Conservation (phyloP, 108 stramenopile genomes). For the Cyclotella baltica region DNA sequence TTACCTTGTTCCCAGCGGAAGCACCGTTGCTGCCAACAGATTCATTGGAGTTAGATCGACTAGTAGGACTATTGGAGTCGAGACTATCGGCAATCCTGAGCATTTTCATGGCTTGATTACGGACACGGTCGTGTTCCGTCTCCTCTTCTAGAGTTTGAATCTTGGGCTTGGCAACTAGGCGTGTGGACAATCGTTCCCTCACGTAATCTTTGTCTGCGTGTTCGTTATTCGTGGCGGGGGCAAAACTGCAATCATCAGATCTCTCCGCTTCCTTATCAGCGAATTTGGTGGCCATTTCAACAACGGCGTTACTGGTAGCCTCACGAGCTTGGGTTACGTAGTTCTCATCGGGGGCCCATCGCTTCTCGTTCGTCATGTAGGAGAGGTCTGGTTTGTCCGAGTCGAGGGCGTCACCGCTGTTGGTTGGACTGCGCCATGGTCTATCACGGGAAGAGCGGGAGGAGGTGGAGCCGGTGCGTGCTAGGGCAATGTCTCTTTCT, state of each 20-base stretch:
- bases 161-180: neutral
- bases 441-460: neutral
- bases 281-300: conserved; percentile 44
- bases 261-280: conserved; percentile 21
- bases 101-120: conserved; percentile 53
- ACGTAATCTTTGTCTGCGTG: conserved; percentile 37
- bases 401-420: neutral
- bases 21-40: too few species aligned
- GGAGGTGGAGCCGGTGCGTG: conserved; percentile 6
- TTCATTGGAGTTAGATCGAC: too few species aligned
- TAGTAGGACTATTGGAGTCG: conserved; percentile 1
- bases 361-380: conserved; percentile 6
- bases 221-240: neutral
- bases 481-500: conserved; percentile 19
- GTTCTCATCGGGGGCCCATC: conserved; percentile 47
- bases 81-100: conserved; percentile 45
- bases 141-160: neutral
- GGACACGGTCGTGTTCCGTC: conserved; percentile 35
- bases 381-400: neutral
- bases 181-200: conserved; percentile 16
- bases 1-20: conserved; percentile 16
- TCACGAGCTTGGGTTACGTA: conserved; percentile 38
- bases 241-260: conserved; percentile 14
- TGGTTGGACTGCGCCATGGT: neutral
- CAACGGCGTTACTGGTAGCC: conserved; percentile 50